phyloP scores from a whole-genome alignment of 2,329 filamentous ascomycete species.

The Cyphellophora attinorum region DNA sequence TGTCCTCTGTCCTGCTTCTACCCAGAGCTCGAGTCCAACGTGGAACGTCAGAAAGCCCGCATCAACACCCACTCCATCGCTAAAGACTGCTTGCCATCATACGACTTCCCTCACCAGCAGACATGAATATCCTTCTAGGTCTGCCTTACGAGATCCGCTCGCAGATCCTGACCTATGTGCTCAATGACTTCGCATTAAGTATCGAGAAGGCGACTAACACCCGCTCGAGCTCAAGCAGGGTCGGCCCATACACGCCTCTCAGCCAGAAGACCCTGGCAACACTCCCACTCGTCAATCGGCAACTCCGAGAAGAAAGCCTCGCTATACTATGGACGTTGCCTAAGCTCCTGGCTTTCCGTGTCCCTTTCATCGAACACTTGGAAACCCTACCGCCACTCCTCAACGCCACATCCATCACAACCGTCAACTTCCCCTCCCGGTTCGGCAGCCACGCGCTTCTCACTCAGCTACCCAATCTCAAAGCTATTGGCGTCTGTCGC shows the following conservation, averaged over 20 bases:
- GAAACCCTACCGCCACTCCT: background rate
- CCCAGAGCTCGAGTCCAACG: too few species aligned
- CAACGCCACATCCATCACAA: background rate
- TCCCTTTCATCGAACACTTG: background rate
- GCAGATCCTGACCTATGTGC: conserved; percentile 2
- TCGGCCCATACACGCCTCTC: background rate
- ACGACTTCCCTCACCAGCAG: too few species aligned
- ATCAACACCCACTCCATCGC: too few species aligned
- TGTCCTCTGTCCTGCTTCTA: too few species aligned
- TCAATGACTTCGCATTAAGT: background rate
- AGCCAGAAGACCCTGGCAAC: background rate
- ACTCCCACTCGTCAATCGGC: background rate
- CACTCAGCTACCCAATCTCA: background rate
- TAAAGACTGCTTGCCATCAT: too few species aligned
- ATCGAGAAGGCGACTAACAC: too few species aligned
- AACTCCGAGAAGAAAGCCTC: background rate
- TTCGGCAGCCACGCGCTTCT: background rate
- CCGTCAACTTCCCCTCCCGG: background rate
- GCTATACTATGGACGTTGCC: background rate
- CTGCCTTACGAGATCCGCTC: conserved; percentile 4
- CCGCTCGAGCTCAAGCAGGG: background rate
- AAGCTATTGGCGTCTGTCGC: background rate
- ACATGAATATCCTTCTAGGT: conserved; percentile 2
- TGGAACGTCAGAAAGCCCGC: too few species aligned
- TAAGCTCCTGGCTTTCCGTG: background rate